Conservation (phyloP, 1,284 basidiomycete species). For the Ceratobasidium sp. region DNA sequence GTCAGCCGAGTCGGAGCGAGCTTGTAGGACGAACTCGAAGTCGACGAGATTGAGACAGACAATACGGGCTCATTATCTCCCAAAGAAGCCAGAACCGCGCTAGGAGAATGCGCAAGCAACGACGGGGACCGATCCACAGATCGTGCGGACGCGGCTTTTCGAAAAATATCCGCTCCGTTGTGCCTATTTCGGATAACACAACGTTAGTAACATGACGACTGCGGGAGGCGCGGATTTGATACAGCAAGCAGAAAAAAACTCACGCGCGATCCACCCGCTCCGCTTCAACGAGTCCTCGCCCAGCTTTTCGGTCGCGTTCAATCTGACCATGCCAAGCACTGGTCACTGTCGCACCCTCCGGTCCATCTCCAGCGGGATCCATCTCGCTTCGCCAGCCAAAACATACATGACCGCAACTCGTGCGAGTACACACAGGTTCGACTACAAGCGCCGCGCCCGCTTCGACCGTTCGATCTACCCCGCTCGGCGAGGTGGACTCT, state of each 20-base stretch:
- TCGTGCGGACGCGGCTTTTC: slow-evolving; percentile 83
- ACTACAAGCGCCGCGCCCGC: slow-evolving; percentile 69
- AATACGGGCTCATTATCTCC: slow-evolving; percentile 72
- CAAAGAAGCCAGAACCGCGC: slow-evolving; percentile 60
- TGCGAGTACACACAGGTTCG: slow-evolving; percentile 80
- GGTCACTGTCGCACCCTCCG: slow-evolving; percentile 26
- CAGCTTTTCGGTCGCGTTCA: slow-evolving; percentile 76
- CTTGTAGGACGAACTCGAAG: slow-evolving; percentile 12
- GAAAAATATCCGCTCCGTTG: slow-evolving; percentile 83
- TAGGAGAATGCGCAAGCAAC: slow-evolving; percentile 37
- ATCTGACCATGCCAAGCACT: slow-evolving; percentile 81
- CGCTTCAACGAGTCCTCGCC: slow-evolving; percentile 69
- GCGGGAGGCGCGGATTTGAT: neutral
- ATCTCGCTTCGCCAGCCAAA: slow-evolving; percentile 68
- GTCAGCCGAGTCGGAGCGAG: slow-evolving; percentile 32
- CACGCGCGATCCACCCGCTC: slow-evolving; percentile 83
- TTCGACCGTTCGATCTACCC: slow-evolving; percentile 34
- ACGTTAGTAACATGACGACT: neutral
- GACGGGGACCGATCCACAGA: slow-evolving; percentile 71
- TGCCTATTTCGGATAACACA: slow-evolving; percentile 61
- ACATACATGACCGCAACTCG: slow-evolving; percentile 78
- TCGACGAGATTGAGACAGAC: slow-evolving; percentile 63
- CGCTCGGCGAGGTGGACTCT: neutral
- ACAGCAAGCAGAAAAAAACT: slow-evolving; percentile 49
- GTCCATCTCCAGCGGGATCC: slow-evolving; percentile 28